These are phyloP conservation scores for Saccharomycopsis malanga DNA, from an alignment of 805 yeast genomes.

Conservation along the genomic window DNA sequence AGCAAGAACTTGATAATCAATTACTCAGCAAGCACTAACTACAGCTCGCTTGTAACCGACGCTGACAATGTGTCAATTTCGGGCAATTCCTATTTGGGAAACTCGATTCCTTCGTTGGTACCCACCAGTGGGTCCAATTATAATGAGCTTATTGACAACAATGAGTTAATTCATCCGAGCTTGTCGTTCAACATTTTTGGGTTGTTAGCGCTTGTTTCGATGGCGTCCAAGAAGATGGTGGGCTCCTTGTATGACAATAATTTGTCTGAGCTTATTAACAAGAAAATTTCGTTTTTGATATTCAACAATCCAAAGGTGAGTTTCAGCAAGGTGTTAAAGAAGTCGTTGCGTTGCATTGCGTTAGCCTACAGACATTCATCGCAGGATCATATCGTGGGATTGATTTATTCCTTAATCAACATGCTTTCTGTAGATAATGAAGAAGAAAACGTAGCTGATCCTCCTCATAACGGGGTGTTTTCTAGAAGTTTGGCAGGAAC, in stretches of 20 bases:
- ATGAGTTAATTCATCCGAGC: slow-evolving; percentile 14
- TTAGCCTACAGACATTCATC: slow-evolving; percentile 59
- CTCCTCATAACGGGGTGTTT: slow-evolving; percentile 11
- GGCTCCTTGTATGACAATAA: slow-evolving; percentile 27
- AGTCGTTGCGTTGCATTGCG: slow-evolving; percentile 35
- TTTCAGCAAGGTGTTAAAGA: slow-evolving; percentile 27
- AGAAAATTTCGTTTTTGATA: slow-evolving; percentile 39
- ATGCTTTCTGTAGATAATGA: slow-evolving; percentile 40
- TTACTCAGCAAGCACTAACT: slow-evolving; percentile 4
- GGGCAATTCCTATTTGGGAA: neutral
- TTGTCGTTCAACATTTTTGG: slow-evolving; percentile 20
- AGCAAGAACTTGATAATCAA: slow-evolving; percentile 47
- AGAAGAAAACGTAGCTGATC: slow-evolving; percentile 27
- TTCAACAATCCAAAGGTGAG: slow-evolving; percentile 47
- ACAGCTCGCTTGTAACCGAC: neutral
- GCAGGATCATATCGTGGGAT: slow-evolving; percentile 76
- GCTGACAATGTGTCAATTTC: neutral
- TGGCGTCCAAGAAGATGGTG: slow-evolving; percentile 24
- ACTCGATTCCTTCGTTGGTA: slow-evolving; percentile 1
- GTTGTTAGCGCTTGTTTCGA: slow-evolving; percentile 14
- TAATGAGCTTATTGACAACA: slow-evolving; percentile 5
- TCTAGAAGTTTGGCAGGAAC: slow-evolving; percentile 10
- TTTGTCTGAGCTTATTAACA: slow-evolving; percentile 51
- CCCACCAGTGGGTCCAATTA: neutral
- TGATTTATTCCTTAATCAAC: slow-evolving; percentile 79